Evolutionary conservation across 495 filamentous ascomycete species (phyloP), one percentile per base, ranked within the genome.

Genomic region (Trichoderma parareesei): DNA sequence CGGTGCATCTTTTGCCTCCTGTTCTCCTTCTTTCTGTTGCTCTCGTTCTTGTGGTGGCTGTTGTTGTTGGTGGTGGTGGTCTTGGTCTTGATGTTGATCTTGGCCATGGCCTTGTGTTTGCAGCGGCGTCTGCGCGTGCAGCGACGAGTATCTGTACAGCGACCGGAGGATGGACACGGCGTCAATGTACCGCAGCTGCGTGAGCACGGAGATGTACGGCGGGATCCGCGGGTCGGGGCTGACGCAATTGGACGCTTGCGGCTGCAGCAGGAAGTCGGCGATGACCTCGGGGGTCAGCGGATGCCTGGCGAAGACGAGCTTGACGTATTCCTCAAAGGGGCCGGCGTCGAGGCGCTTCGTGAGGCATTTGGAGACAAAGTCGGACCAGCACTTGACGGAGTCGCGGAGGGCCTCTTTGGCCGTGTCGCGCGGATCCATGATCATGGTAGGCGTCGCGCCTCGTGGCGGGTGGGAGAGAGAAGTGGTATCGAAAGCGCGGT

Each of bases 171-270:
- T 78, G 9, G 82, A 80, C 0, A 84, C 77, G 5, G 78, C 75
- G 65, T 86, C 83, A 40, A 88, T 75, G 64, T 79, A 71, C 9
- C 79, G 78, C 53, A 75, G 71, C 43, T 81, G 78, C 41, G 86
- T 79, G 38, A 92, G 78, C 14, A 78, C 78, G 71, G 88, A 79
- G 40, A 89, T 72, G 74, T 92, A 93, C 20, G 82, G 76, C 5
- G 81, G 78, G 33, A 89, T 73, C 55, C 88, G 79, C 33, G 86
- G 85, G 67, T 92, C 89, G 73, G 88, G 82, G 65, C 75, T 76
- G 68, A 80, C 71, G 43, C 69, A 74, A 61, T 81, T 80, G 38
- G 71, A 70, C 14, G 73, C 70, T 37, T 81, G 80, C 2, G 85
- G 84, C 35, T 79, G 79, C 6, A 91, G 75, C 40, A 87, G 77